phyloP scores from a whole-genome alignment of 2,329 filamentous ascomycete species.

The Monosporascus ibericus region DNA sequence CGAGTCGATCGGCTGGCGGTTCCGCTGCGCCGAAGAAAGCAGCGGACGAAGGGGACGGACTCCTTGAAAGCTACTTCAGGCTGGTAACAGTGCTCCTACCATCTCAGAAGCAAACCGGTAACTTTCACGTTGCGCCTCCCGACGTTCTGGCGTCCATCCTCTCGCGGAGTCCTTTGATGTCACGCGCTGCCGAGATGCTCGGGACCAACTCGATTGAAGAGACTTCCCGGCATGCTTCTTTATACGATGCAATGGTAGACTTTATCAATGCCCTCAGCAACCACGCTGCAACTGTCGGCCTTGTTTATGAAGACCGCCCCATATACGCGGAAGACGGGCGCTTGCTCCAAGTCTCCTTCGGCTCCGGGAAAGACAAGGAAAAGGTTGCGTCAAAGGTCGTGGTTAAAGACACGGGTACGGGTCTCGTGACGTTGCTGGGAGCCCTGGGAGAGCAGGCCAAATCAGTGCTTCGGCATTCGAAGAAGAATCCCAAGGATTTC shows the following conservation, averaged over 20 bases:
- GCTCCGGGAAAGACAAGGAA: not conserved
- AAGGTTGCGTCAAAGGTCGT: conserved; percentile 1
- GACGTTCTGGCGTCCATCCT: conserved; percentile 8
- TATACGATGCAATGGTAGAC: conserved; percentile 33
- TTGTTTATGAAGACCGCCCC: conserved; percentile 28
- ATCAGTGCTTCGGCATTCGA: conserved; percentile 22
- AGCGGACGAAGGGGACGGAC: not conserved
- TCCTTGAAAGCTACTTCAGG: conserved; percentile 10
- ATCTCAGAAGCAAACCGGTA: not conserved
- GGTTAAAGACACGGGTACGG: conserved; percentile 17
- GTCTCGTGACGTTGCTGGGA: conserved; percentile 19
- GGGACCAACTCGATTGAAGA: conserved; percentile 19
- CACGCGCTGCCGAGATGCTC: conserved; percentile 10
- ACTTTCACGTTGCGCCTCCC: conserved; percentile 1
- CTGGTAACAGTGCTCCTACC: conserved; percentile 12
- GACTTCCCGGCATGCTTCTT: conserved; percentile 10
- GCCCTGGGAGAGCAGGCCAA: conserved; percentile 25
- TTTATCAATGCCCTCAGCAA: conserved; percentile 31
- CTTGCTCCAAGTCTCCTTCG: conserved; percentile 29
- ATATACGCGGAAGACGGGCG: conserved; percentile 28
- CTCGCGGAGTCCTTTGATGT: conserved; percentile 16
- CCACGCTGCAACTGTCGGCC: conserved; percentile 23
- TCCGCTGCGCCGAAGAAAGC: not conserved
- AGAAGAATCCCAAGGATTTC: conserved; percentile 15
- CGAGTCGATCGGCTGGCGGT: too few relatives aligned